Conservation (phyloP, 78 protist species). For the Andalucia godoyi region DNA sequence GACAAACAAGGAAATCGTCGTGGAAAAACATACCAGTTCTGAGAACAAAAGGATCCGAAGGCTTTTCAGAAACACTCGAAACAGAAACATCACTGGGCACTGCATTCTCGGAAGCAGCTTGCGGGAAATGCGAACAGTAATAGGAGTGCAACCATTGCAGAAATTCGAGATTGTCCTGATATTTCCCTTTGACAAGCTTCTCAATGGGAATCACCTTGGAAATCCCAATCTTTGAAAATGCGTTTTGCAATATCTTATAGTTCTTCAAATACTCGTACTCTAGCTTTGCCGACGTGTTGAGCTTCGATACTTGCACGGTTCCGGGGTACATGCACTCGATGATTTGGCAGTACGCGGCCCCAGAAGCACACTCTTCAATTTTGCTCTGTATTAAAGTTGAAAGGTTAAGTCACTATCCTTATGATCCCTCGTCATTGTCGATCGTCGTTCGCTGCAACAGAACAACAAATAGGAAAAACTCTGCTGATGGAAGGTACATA, state of each 20-base stretch:
- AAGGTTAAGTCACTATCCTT: too few relatives aligned
- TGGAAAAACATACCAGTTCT: background rate
- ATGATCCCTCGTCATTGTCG: too few relatives aligned
- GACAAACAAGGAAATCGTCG: background rate
- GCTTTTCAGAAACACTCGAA: background rate
- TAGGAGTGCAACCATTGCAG: slow-evolving; percentile 79
- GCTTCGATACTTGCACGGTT: slow-evolving; percentile 23
- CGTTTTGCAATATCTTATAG: slow-evolving; percentile 63
- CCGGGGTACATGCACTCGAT: slow-evolving; percentile 33
- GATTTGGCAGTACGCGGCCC: background rate
- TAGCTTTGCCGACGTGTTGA: slow-evolving; percentile 58
- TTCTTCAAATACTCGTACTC: slow-evolving; percentile 74
- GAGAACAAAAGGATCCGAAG: background rate
- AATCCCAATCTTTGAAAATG: slow-evolving; percentile 34
- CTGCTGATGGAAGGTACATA: too few relatives aligned
- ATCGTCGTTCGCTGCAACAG: too few relatives aligned
- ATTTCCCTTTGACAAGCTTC: slow-evolving; percentile 54
- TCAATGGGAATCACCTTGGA: slow-evolving; percentile 68
- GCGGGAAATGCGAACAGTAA: slow-evolving; percentile 2
- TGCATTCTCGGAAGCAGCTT: background rate
- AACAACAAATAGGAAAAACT: too few relatives aligned
- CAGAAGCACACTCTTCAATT: slow-evolving; percentile 9
- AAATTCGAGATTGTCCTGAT: slow-evolving; percentile 84
- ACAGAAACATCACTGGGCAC: background rate
- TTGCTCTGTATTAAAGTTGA: background rate